These are phyloP conservation scores for Cynanchum wilfordii DNA, from an alignment of 257 asterid genomes.

Conservation along the genomic window DNA sequence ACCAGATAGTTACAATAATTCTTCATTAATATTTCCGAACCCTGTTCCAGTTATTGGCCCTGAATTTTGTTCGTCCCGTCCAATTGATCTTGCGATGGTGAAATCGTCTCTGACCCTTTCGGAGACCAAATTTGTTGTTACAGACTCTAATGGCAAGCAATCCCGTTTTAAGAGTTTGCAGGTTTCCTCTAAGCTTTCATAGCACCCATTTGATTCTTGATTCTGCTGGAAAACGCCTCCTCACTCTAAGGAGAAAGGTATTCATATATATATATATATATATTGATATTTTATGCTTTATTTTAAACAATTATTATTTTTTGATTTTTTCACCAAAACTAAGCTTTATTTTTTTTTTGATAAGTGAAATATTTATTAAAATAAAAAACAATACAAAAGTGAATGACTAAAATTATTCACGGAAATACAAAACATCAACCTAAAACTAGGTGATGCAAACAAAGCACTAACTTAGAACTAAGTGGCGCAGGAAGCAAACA, in stretches of 20 bases:
- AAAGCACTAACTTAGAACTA: too few relatives aligned
- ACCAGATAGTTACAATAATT: not conserved
- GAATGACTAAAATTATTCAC: too few relatives aligned
- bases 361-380: too few relatives aligned
- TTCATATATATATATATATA: too few relatives aligned
- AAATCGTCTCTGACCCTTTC: slow-evolving; percentile 13
- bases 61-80: slow-evolving; percentile 21
- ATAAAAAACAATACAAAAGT: too few relatives aligned
- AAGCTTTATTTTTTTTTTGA: too few relatives aligned
- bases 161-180: slow-evolving; percentile 28
- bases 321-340: too few relatives aligned
- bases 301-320: too few relatives aligned
- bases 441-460: too few relatives aligned
- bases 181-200: slow-evolving; percentile 16
- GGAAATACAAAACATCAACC: too few relatives aligned
- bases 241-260: slow-evolving; percentile 35
- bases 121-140: slow-evolving; percentile 14
- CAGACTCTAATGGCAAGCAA: slow-evolving; percentile 26
- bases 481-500: too few relatives aligned
- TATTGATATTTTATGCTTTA: too few relatives aligned
- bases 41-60: slow-evolving; percentile 25
- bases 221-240: slow-evolving; percentile 28
- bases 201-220: slow-evolving; percentile 26
- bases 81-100: slow-evolving; percentile 22
- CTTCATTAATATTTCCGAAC: not conserved